These are phyloP conservation scores for Irpex sp. DNA, from an alignment of 1,284 basidiomycete species.

Conservation along the genomic window DNA sequence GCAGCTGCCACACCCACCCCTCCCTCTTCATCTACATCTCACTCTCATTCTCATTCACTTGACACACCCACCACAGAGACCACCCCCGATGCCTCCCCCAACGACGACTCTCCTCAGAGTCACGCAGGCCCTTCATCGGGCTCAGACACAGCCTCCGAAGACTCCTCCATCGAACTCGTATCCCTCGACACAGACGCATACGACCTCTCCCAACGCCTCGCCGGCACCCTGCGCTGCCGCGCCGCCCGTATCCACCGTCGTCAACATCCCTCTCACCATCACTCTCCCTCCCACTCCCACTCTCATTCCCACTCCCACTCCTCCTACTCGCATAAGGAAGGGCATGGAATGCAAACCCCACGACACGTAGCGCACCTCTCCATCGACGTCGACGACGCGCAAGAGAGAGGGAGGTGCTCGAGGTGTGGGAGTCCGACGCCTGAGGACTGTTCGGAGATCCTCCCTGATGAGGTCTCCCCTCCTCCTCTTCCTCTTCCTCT, in stretches of 20 bases:
- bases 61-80: neutral
- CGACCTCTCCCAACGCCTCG: constrained; percentile 26
- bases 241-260: constrained; percentile 4
- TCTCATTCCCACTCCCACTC: neutral
- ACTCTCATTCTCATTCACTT: too few species aligned
- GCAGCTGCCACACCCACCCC: neutral
- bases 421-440: neutral
- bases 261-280: constrained; percentile 11
- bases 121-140: too few species aligned
- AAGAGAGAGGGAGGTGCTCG: neutral
- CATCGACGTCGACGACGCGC: neutral
- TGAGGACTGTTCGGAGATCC: constrained; percentile 4
- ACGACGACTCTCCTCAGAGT: neutral
- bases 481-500: too few species aligned
- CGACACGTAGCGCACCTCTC: constrained; percentile 8
- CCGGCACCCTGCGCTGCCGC: constrained; percentile 20
- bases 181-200: constrained; percentile 21
- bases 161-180: constrained; percentile 22
- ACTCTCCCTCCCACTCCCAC: neutral
- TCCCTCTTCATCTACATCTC: neutral
- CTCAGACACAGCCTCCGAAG: neutral
- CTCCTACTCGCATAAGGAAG: neutral
- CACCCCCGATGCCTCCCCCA: neutral
- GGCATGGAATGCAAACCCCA: neutral
- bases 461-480: too few species aligned